These are phyloP conservation scores for Eragrostis curvula DNA, from an alignment of 176 grass and related monocot species.

Conservation along the genomic window DNA sequence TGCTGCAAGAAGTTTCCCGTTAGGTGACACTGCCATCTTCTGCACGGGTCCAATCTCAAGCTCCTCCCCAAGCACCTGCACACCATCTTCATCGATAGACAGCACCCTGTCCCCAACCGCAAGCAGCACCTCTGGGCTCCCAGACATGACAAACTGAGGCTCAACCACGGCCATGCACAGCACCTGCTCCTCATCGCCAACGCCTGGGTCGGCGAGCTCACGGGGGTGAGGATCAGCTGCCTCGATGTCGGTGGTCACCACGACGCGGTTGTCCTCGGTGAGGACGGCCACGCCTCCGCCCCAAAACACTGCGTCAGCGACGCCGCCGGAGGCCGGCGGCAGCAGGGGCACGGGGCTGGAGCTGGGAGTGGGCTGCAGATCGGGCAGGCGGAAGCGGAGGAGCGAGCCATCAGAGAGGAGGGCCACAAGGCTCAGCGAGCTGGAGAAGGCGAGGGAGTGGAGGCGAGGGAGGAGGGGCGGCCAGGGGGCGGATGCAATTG, in stretches of 20 bases:
- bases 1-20: slow-evolving; percentile 86
- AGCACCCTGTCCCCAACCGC: slow-evolving; percentile 80
- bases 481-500: slow-evolving; percentile 78
- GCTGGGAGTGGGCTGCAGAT: slow-evolving; percentile 63
- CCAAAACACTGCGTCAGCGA: slow-evolving; percentile 88
- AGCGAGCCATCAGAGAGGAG: slow-evolving; percentile 86
- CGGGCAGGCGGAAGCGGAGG: slow-evolving; percentile 73
- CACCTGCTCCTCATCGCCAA: slow-evolving; percentile 72
- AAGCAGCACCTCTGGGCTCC: slow-evolving; percentile 86
- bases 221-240: slow-evolving; percentile 62
- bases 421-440: slow-evolving; percentile 73
- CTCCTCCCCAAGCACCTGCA: slow-evolving; percentile 71
- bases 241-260: slow-evolving; percentile 50
- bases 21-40: slow-evolving; percentile 91
- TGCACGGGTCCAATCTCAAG: slow-evolving; percentile 87
- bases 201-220: slow-evolving; percentile 66
- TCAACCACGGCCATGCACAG: slow-evolving; percentile 89
- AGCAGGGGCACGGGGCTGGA: slow-evolving; percentile 55
- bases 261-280: slow-evolving; percentile 69
- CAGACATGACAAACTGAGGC: slow-evolving; percentile 87
- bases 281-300: slow-evolving; percentile 78
- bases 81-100: slow-evolving; percentile 73
- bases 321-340: slow-evolving; percentile 62
- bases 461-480: slow-evolving; percentile 74
- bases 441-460: slow-evolving; percentile 84